phyloP scores from a whole-genome alignment of 768 basidiomycete genomes.

The Grammothele lineata region DNA sequence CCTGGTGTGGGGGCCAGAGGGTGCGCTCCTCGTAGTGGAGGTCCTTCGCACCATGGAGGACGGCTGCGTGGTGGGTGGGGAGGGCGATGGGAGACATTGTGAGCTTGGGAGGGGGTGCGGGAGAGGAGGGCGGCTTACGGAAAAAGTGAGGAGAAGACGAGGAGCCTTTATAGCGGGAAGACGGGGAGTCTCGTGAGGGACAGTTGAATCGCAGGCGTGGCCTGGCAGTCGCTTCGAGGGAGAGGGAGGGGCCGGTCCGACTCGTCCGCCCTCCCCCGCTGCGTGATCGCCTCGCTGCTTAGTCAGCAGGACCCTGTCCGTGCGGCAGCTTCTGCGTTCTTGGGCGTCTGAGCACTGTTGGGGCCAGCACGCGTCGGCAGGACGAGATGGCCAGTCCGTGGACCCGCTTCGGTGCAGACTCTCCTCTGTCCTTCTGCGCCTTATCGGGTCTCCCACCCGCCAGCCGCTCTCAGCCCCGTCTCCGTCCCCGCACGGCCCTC shows the following conservation, averaged over 20 bases:
- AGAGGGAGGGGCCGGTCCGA: not conserved
- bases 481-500: not conserved
- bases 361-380: no score
- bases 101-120: slow-evolving; percentile 4
- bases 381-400: no score
- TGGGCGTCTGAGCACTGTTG: no score
- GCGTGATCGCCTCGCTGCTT: slow-evolving; percentile 17
- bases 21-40: slow-evolving; percentile 74
- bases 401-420: no score
- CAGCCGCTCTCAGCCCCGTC: not conserved
- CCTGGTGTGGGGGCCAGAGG: slow-evolving; percentile 64
- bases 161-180: slow-evolving; percentile 17
- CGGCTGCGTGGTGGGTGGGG: slow-evolving; percentile 62
- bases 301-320: slow-evolving; percentile 9
- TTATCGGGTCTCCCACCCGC: no score
- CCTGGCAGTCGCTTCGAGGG: no score
- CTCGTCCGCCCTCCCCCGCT: slow-evolving; percentile 31
- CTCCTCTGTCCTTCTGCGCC: no score
- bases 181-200: slow-evolving; percentile 31
- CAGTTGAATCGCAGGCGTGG: no score
- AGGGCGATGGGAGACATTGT: slow-evolving; percentile 45
- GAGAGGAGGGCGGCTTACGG: slow-evolving; percentile 23
- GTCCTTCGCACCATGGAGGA: slow-evolving; percentile 82
- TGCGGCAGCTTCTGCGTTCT: no score
- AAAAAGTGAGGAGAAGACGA: slow-evolving; percentile 16